A percentile compares a stretch with the other conserved stretches of the same genome.
These are phyloP conservation scores for Sporodiniella umbellata DNA, from an alignment of 371 early-diverging fungal genomes.

Conservation along the genomic window DNA sequence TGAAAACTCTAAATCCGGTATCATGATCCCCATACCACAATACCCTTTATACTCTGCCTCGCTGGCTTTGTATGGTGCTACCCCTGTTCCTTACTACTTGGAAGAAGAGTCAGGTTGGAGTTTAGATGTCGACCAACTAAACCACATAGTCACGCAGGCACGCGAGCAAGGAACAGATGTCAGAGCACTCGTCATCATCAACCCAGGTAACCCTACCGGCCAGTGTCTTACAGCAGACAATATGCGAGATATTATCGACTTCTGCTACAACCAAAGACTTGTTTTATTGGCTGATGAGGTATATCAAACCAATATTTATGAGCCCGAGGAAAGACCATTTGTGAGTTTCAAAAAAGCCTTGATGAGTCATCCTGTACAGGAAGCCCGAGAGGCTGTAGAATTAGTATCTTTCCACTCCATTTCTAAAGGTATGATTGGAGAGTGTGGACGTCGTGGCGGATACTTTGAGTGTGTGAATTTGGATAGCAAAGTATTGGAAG, in stretches of 20 bases:
- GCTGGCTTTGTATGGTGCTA: constrained; percentile 71
- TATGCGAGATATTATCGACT: constrained; percentile 78
- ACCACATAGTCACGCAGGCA: constrained; percentile 52
- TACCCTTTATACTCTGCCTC: constrained; percentile 95
- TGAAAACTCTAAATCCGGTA: constrained; percentile 70
- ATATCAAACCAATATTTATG: constrained; percentile 94
- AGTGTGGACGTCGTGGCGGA: constrained; percentile 97
- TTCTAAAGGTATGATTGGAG: constrained; percentile 98
- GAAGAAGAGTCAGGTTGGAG: constrained; percentile 85
- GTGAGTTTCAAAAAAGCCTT: constrained; percentile 91
- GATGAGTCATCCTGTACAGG: constrained; percentile 49
- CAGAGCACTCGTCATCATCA: constrained; percentile 90
- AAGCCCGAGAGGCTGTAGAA: constrained; percentile 49
- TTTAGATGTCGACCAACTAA: constrained; percentile 62
- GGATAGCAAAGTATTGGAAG: constrained; percentile 67
- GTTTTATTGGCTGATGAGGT: constrained; percentile 94
- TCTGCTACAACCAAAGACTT: constrained; percentile 74
- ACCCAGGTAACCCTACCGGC: constrained; percentile 97
- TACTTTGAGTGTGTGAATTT: constrained; percentile 94
- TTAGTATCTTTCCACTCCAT: constrained; percentile 93
- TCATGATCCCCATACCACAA: constrained; percentile 97
- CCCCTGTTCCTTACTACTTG: constrained; percentile 84
- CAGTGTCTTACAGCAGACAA: constrained; percentile 73
- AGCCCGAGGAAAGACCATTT: constrained; percentile 75
- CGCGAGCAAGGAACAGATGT: constrained; percentile 74